Evolutionary conservation across 768 basidiomycete genomes (phyloP), one percentile per base, ranked within the genome.

Genomic region (Cubamyces lactineus): DNA sequence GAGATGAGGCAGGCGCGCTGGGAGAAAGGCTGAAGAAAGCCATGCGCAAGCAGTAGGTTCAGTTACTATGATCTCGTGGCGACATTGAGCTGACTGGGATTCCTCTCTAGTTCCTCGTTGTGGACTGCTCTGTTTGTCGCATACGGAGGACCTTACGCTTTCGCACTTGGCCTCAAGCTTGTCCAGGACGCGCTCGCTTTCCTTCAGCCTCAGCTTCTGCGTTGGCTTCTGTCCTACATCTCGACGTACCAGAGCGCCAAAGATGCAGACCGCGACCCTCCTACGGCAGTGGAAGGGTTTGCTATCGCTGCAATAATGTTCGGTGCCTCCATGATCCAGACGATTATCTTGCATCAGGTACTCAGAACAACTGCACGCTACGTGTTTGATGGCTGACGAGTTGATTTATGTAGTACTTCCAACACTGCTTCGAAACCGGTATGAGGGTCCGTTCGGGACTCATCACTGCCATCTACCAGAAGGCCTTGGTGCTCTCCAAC

Each of bases 391-490:
- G 6, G 12, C 51, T 53, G 19, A 54, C n/a, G 30, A 19, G n/a
- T 7, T n/a, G n/a, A 21, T 9, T 1, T 24, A 17, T 19, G 17
- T 63, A 92, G 87, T 96, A 96, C 73, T 96, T 96, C 74, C 91
- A 96, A 75, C 80, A 83, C 2, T 87, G 87, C 49, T 91, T 84
- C 70, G 86, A 90, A 69, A 91, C 90, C 11, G 93, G 93, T 8
- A 96, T 96, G 95, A 87, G 96, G n/a, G 84, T 97, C 46, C 87
- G 94, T 28, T 89, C 92, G 0, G 96, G 95, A 0, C 82, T 98
- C 21, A 86, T 98, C 15, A 87, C 87, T 1, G 84, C 81, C 3
- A 93, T 97, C 53, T 98, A 96, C 77, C 77, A 86, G 52, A 97
- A 98, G 72, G 84, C 94, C 0, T 79, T 98, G 21, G 81, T 92